Evolutionary conservation across 2,329 filamentous ascomycete species (phyloP).

Genomic region (Geosmithia morbida): DNA sequence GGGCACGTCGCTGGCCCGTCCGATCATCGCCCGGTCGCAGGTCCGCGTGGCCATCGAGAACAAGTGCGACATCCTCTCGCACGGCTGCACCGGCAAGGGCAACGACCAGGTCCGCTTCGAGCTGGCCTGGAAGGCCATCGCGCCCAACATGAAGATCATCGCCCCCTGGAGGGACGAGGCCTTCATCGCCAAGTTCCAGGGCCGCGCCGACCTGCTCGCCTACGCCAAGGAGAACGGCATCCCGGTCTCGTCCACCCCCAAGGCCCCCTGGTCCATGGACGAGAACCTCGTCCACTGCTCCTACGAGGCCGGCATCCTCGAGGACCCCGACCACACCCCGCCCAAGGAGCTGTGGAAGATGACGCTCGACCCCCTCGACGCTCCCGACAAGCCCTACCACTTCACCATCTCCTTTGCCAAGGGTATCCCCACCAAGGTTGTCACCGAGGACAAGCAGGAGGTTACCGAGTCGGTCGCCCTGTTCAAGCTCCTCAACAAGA

Average conservation of each 20-base stretch:
- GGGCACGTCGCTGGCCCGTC: slow-evolving; percentile 44
- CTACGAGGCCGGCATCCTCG: slow-evolving; percentile 66
- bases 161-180: slow-evolving; percentile 52
- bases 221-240: slow-evolving; percentile 54
- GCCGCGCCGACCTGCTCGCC: slow-evolving; percentile 57
- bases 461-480: slow-evolving; percentile 41
- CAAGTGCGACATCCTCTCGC: slow-evolving; percentile 21
- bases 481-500: slow-evolving; percentile 45
- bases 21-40: slow-evolving; percentile 49
- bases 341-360: slow-evolving; percentile 61
- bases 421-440: slow-evolving; percentile 52
- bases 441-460: slow-evolving; percentile 23
- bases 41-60: slow-evolving; percentile 26
- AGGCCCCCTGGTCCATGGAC: slow-evolving; percentile 51
- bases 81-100: slow-evolving; percentile 23
- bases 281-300: slow-evolving; percentile 31
- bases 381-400: slow-evolving; percentile 48
- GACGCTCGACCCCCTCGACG: slow-evolving; percentile 37
- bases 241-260: slow-evolving; percentile 59
- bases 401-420: slow-evolving; percentile 53
- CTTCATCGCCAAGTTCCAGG: slow-evolving; percentile 42
- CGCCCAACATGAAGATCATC: slow-evolving; percentile 53
- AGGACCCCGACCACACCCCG: slow-evolving; percentile 38
- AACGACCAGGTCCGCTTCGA: slow-evolving; percentile 19
- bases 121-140: slow-evolving; percentile 19